phyloP scores from a whole-genome alignment of 1,284 basidiomycete species.

The Boletus smithii region DNA sequence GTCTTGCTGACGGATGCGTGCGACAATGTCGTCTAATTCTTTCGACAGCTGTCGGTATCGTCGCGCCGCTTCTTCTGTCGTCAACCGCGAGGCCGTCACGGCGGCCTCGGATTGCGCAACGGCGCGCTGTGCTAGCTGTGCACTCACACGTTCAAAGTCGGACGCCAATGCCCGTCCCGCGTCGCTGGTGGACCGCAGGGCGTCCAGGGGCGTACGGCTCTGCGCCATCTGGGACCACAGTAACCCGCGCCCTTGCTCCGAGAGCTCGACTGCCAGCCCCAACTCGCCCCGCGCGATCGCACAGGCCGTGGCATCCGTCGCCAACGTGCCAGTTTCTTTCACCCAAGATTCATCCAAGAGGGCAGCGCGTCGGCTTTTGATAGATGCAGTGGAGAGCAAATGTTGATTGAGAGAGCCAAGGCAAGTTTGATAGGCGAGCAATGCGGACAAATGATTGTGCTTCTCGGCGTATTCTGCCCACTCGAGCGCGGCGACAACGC shows the following conservation, averaged over 20 bases:
- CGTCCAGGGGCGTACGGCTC: constrained; percentile 24
- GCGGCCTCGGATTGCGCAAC: background rate
- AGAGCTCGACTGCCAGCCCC: constrained; percentile 25
- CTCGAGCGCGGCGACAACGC: constrained; percentile 9
- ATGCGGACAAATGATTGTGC: constrained; percentile 18
- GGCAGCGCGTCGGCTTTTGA: constrained; percentile 15
- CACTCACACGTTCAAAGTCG: constrained; percentile 24
- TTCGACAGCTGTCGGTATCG: constrained; percentile 18
- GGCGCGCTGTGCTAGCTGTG: constrained; percentile 14
- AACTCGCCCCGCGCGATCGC: constrained; percentile 22
- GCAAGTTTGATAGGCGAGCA: constrained; percentile 23
- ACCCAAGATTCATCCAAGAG: constrained; percentile 5
- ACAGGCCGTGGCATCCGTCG: constrained; percentile 27
- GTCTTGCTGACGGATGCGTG: constrained; percentile 22
- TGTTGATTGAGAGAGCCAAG: constrained; percentile 21
- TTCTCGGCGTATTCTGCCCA: constrained; percentile 16
- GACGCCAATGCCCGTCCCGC: constrained; percentile 22
- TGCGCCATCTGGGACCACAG: constrained; percentile 30
- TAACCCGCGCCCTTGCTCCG: constrained; percentile 30
- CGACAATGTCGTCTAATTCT: constrained; percentile 21
- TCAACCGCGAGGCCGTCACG: constrained; percentile 4
- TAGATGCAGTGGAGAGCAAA: constrained; percentile 19
- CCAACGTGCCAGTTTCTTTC: constrained; percentile 8
- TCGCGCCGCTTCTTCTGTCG: constrained; percentile 14
- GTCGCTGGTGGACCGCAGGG: constrained; percentile 13